Evolutionary conservation across 2,329 filamentous ascomycete genomes (phyloP).

Genomic region (Cladobotryum protrusum): DNA sequence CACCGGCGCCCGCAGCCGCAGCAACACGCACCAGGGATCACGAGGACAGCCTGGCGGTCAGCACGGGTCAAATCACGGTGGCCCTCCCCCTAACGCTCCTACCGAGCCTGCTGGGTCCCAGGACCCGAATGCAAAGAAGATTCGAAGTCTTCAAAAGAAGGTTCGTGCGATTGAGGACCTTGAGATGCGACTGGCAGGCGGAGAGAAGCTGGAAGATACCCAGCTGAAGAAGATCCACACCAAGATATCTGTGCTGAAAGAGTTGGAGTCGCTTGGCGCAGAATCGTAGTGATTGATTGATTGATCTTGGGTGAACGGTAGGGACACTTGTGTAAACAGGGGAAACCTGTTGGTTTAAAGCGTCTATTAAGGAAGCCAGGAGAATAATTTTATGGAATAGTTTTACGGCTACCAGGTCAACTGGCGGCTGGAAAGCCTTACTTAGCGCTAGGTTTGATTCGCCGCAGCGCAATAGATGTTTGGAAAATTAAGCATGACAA

Average conservation of each 20-base stretch:
- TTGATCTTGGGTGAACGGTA: neutral
- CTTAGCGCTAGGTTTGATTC: too few relatives aligned
- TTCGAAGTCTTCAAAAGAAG: conserved; percentile 91
- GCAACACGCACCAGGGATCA: conserved; percentile 41
- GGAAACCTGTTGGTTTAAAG: too few relatives aligned
- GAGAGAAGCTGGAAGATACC: conserved; percentile 96
- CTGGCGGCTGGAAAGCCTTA: too few relatives aligned
- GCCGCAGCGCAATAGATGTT: too few relatives aligned
- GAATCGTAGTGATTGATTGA: conserved; percentile 17
- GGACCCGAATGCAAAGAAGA: conserved; percentile 86
- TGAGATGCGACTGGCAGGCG: conserved; percentile 90
- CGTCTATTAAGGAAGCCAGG: too few relatives aligned
- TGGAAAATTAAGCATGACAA: too few relatives aligned
- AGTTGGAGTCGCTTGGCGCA: conserved; percentile 57
- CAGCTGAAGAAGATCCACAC: conserved; percentile 98
- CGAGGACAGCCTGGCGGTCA: conserved; percentile 19
- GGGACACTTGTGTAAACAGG: too few relatives aligned
- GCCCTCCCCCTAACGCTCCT: conserved; percentile 8
- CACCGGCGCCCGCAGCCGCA: conserved; percentile 45
- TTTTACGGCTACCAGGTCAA: too few relatives aligned
- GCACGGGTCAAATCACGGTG: conserved; percentile 6
- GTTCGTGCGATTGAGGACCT: conserved; percentile 95
- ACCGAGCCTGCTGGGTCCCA: conserved; percentile 33
- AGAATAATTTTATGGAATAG: too few relatives aligned
- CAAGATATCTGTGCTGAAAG: conserved; percentile 75